A percentile compares a stretch with the other conserved stretches of the same genome.
phyloP scores from a whole-genome alignment of 371 early-diverging fungal genomes.

The Ordospora colligata region DNA sequence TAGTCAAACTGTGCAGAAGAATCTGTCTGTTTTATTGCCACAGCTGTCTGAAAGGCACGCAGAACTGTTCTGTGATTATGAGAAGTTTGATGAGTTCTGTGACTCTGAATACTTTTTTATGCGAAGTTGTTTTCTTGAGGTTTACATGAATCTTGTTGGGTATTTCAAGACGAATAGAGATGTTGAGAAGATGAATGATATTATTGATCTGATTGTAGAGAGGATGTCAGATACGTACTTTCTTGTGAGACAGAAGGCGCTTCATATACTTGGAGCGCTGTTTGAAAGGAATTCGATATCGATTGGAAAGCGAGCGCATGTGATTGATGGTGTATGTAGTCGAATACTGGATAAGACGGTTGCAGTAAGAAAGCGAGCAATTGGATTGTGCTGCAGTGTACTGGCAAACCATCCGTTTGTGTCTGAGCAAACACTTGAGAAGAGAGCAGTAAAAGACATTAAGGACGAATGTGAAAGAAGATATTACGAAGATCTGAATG shows the following conservation, averaged over 20 bases:
- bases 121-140: constrained; percentile 49
- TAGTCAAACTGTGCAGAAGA: constrained; percentile 29
- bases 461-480: not conserved
- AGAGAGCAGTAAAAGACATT: not conserved
- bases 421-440: constrained; percentile 27
- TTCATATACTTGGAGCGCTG: constrained; percentile 41
- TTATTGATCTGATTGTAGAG: constrained; percentile 34
- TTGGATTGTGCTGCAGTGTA: constrained; percentile 41
- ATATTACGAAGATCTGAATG: constrained; percentile 27
- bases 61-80: constrained; percentile 28
- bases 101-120: constrained; percentile 38
- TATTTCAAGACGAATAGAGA: constrained; percentile 32
- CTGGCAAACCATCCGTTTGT: constrained; percentile 58
- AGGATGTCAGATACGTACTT: constrained; percentile 48
- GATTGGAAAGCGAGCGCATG: constrained; percentile 20
- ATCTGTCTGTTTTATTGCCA: constrained; percentile 21
- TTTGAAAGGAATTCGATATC: constrained; percentile 39
- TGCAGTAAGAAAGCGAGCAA: constrained; percentile 56
- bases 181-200: constrained; percentile 37
- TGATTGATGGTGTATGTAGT: constrained; percentile 42
- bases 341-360: constrained; percentile 58
- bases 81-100: constrained; percentile 17
- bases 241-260: constrained; percentile 45
- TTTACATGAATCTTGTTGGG: constrained; percentile 28
- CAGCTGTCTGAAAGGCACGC: not conserved